Base-by-base conservation (phyloP, 495 filamentous ascomycete genomes). In the Penicillium coffeae region DNA sequence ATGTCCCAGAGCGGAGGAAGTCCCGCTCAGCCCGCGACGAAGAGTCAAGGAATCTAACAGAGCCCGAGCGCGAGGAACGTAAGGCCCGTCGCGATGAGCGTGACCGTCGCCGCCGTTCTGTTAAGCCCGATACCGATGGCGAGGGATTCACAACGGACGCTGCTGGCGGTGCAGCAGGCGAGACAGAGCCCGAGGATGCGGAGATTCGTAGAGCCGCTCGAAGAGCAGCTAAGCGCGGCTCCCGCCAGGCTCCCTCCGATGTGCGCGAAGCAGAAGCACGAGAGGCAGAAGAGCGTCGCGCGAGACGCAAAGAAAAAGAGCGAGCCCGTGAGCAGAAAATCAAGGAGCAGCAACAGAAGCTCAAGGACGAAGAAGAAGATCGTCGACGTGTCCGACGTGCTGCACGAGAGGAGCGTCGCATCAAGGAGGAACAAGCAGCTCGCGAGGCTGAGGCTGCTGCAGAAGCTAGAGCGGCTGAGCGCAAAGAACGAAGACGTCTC, bases 171-270 rank as follows among this genome's bases (percentile, higher is more conserved):
- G 56, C 49, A 10, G 64, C 54, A 10, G 65, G 56, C 10, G 68
- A 70, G 8, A 64, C 67, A 62, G 66, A 86, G 70, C 52, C 76
- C 52, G 70, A 78, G 75, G 56, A 73, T 68, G 63, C 53, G 63
- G 73, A 78, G 63, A 56, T 66, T 68, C 57, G 76, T 63, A 52
- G 78, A 74, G 68, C 79, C 64, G 66, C 77, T 62, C 62, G 75
- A 6, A 62, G 68, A 19, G 30, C 25, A 5, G 64, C 69, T 3
- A 68, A 66, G 20, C 71, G 67, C 50, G 60, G 63, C 21, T 59
- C 69, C 25, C 63, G 68, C 45, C 62, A 72, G 21, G 66, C 60
- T 3, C 62, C 65, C 3, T 60, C 58, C 20, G 73, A 71, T 34
- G 49, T 52, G 9, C 69, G 62, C n/a, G 72, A 71, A 25, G 52